phyloP scores from a whole-genome alignment of 306 rosid species.

The Lathyrus oleraceus region DNA sequence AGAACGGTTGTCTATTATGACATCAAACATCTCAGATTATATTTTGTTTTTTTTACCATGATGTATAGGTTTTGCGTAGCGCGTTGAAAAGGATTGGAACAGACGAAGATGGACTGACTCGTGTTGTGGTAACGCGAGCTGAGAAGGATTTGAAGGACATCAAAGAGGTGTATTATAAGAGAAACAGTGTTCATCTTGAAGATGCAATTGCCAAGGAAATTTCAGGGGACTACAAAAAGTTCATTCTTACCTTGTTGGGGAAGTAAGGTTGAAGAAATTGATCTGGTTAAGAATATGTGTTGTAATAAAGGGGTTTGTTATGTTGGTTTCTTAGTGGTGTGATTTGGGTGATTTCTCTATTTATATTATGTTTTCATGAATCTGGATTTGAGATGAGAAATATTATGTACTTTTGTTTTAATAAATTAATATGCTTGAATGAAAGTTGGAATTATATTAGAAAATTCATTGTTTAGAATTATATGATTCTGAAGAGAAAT shows the following conservation, averaged over 20 bases:
- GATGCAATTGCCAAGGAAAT: conserved; percentile 64
- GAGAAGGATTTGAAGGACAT: conserved; percentile 52
- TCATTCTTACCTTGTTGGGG: conserved; percentile 74
- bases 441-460: not conserved
- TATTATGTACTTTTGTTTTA: not conserved
- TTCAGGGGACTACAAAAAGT: conserved; percentile 69
- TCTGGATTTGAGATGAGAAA: not conserved
- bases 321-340: conserved; percentile 12
- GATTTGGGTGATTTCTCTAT: conserved; percentile 3
- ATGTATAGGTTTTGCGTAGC: conserved; percentile 52
- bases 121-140: conserved; percentile 74
- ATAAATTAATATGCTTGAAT: not conserved
- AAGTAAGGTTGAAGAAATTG: conserved; percentile 39
- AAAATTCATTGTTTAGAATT: not conserved
- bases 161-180: conserved; percentile 56
- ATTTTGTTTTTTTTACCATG: not conserved
- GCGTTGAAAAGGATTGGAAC: conserved; percentile 57
- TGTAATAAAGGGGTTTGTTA: conserved; percentile 20
- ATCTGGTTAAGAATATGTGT: conserved; percentile 1
- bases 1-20: too few relatives aligned
- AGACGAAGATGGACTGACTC: conserved; percentile 67
- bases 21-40: not conserved
- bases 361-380: not conserved
- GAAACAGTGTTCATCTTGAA: conserved; percentile 59
- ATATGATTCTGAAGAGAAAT: not conserved